Conservation (phyloP, 805 yeast species). For the Zygosaccharomyces bailii region DNA sequence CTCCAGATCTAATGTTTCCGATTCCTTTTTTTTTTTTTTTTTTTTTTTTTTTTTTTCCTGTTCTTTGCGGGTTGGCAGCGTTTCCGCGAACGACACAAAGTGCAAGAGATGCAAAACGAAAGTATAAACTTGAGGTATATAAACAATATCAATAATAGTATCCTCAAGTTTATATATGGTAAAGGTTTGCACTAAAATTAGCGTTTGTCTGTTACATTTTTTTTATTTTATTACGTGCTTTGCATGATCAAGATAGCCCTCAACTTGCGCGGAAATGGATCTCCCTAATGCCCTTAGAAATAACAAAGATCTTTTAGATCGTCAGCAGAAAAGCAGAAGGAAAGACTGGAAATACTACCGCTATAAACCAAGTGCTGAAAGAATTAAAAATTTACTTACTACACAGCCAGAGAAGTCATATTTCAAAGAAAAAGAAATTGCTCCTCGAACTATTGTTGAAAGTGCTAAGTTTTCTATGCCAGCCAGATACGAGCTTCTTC, state of each 20-base stretch:
- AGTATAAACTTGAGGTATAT: neutral
- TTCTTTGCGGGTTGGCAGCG: conserved; percentile 7
- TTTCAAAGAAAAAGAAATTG: conserved; percentile 2
- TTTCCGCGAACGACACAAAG: conserved; percentile 12
- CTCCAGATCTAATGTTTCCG: conserved; percentile 3
- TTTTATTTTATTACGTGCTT: neutral
- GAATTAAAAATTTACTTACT: conserved; percentile 14
- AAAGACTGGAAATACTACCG: conserved; percentile 17
- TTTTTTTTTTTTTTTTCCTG: neutral
- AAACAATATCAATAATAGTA: neutral
- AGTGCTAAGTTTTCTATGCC: conserved; percentile 61
- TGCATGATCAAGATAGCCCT: conserved; percentile 5
- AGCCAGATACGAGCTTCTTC: conserved; percentile 52
- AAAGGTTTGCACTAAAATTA: neutral
- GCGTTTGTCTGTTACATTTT: neutral
- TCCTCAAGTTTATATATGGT: too few species aligned
- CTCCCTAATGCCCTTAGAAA: conserved; percentile 12
- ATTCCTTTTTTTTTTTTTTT: neutral
- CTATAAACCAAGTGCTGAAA: conserved; percentile 16
- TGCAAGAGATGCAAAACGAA: neutral
- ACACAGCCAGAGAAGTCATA: conserved; percentile 12
- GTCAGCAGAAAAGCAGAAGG: conserved; percentile 10
- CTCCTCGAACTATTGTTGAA: conserved; percentile 40
- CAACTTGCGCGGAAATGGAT: conserved; percentile 5
- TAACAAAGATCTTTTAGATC: conserved; percentile 10